Conservation (phyloP, 352 stramenopile species). For the Globisporangium takayamanum region DNA sequence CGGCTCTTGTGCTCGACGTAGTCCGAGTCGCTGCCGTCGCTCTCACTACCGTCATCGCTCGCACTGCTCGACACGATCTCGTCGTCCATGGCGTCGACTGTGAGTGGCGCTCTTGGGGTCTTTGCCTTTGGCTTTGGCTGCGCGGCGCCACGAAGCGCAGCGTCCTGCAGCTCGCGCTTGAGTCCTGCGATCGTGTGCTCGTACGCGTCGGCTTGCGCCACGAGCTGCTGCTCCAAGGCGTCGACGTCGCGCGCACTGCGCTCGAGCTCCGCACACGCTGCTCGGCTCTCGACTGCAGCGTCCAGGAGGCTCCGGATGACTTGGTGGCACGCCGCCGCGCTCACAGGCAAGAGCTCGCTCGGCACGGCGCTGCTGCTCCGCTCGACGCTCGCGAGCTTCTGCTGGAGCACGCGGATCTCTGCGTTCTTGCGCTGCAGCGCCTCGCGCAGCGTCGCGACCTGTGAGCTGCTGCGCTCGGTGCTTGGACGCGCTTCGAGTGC, state of each 20-base stretch:
- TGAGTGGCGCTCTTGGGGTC: conserved; percentile 13
- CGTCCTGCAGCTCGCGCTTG: conserved; percentile 18
- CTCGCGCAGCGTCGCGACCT: conserved; percentile 25
- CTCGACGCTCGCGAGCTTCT: conserved; percentile 49
- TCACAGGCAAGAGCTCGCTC: conserved; percentile 31
- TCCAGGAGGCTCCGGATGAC: conserved; percentile 49
- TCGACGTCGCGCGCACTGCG: conserved; percentile 27
- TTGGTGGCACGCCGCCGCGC: conserved; percentile 35
- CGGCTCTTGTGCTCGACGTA: conserved; percentile 49
- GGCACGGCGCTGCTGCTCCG: conserved; percentile 33
- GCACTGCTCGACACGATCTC: conserved; percentile 54
- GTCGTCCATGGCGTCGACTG: conserved; percentile 25
- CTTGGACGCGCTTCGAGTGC: conserved; percentile 14
- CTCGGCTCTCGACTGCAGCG: conserved; percentile 29
- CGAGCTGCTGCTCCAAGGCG: conserved; percentile 23
- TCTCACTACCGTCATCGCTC: conserved; percentile 44
- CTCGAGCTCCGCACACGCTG: conserved; percentile 28
- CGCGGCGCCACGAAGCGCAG: conserved; percentile 8
- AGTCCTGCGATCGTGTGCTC: conserved; percentile 17
- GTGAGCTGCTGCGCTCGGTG: conserved; percentile 13
- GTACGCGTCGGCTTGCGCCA: conserved; percentile 18
- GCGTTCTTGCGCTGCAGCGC: conserved; percentile 42
- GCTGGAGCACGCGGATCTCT: conserved; percentile 55
- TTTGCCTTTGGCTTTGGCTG: conserved; percentile 19
- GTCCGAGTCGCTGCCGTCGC: conserved; percentile 51